Conservation (phyloP, 2,329 filamentous ascomycete species). For the Penicillium rolfsii region DNA sequence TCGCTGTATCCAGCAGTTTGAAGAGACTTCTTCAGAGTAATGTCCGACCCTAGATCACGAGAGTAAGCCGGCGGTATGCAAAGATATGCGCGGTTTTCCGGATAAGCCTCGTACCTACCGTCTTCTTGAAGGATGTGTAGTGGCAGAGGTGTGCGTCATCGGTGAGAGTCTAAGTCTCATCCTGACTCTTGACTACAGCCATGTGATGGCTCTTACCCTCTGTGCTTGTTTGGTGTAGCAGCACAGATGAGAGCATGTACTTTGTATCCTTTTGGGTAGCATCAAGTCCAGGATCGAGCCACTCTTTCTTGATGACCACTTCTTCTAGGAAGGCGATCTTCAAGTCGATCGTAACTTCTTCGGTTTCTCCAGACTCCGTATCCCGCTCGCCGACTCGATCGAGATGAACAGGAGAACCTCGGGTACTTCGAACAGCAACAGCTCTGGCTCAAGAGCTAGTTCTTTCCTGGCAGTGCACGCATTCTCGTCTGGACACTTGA, state of each 20-base stretch:
- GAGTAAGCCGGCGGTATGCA: conserved; percentile 28
- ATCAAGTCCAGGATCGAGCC: conserved; percentile 10
- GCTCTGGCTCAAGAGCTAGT: neutral
- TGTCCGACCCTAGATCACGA: neutral
- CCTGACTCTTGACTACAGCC: conserved; percentile 25
- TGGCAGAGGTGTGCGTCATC: conserved; percentile 14
- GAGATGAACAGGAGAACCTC: conserved; percentile 30
- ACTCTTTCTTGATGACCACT: conserved; percentile 11
- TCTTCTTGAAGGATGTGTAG: neutral
- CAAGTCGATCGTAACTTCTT: neutral
- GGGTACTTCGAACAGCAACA: conserved; percentile 14
- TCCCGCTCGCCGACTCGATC: conserved; percentile 14
- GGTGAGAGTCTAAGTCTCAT: conserved; percentile 23
- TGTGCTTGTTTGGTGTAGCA: conserved; percentile 22
- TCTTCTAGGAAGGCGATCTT: conserved; percentile 9
- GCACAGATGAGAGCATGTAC: conserved; percentile 34
- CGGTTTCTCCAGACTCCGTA: neutral
- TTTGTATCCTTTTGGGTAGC: conserved; percentile 8
- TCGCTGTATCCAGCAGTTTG: neutral
- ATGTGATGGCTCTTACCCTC: conserved; percentile 28
- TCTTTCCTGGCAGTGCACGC: neutral
- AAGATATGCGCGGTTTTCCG: conserved; percentile 22
- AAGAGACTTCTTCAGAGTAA: neutral
- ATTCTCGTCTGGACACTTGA: neutral
- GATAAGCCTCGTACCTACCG: neutral